Percentiles rank a stretch among this genome's conserved stretches.
Conservation (phyloP, 1,139 yeast species). For the Magnusiomyces fungicola region DNA sequence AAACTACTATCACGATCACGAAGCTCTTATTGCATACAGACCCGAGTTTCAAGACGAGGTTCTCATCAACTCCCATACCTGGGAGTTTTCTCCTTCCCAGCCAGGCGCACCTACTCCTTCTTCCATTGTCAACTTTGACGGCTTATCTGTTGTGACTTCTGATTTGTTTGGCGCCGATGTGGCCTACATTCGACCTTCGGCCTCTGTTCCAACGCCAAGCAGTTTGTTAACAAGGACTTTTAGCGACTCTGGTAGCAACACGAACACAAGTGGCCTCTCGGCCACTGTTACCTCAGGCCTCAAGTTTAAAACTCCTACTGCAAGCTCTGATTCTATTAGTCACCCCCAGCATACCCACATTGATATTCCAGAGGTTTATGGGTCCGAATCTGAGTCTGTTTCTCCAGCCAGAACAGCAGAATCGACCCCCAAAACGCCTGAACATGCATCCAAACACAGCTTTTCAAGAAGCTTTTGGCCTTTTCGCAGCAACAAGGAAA, state of each 20-base stretch:
- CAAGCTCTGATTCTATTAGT: too few relatives aligned
- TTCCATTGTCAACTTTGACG: conserved; percentile 19
- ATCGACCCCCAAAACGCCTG: too few relatives aligned
- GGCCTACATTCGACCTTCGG: conserved; percentile 4
- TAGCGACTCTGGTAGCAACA: too few relatives aligned
- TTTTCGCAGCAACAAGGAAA: background rate
- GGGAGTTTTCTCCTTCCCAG: conserved; percentile 30
- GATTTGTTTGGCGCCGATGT: conserved; percentile 32
- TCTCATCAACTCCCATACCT: conserved; percentile 30
- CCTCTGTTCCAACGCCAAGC: background rate
- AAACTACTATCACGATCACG: conserved; percentile 3
- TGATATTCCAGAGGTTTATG: background rate
- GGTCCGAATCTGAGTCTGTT: too few relatives aligned
- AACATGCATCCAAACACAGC: too few relatives aligned
- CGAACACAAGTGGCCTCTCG: too few relatives aligned
- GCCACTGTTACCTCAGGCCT: background rate
- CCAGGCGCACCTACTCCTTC: conserved; percentile 13
- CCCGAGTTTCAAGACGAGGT: conserved; percentile 30
- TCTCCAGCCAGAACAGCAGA: too few relatives aligned
- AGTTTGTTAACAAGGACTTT: too few relatives aligned
- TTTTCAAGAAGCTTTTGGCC: background rate
- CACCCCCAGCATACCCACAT: too few relatives aligned
- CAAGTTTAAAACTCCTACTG: conserved; percentile 4
- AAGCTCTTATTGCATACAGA: background rate
- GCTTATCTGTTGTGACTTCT: conserved; percentile 26